Percentiles rank a stretch among this genome's conserved stretches.
These are phyloP conservation scores for Xerocomus amazonicus DNA, from an alignment of 1,284 basidiomycete species.

Conservation along the genomic window DNA sequence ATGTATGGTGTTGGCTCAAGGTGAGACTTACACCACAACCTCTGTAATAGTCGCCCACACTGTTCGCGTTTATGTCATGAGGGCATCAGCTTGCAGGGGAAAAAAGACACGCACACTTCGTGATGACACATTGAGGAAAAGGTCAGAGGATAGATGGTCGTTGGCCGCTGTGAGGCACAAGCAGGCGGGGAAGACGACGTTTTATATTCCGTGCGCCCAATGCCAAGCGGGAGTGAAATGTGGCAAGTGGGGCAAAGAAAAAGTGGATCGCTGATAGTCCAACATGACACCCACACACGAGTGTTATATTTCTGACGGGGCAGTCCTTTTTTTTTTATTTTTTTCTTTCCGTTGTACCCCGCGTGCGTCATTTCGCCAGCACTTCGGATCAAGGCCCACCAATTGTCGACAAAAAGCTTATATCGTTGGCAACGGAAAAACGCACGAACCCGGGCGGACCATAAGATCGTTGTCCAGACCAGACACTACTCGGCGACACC, in stretches of 20 bases:
- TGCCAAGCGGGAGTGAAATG: constrained; percentile 6
- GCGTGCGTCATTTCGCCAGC: constrained; percentile 27
- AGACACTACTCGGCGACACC: too few relatives aligned
- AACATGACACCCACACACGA: background rate
- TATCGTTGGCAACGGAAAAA: constrained; percentile 8
- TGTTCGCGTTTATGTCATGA: constrained; percentile 25
- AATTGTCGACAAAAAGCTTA: constrained; percentile 11
- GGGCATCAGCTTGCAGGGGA: background rate
- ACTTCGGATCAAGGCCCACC: constrained; percentile 22
- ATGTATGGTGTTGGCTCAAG: background rate
- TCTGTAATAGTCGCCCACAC: constrained; percentile 59
- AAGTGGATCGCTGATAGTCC: background rate
- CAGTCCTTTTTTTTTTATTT: constrained; percentile 1
- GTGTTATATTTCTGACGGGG: background rate
- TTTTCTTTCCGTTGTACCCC: constrained; percentile 17
- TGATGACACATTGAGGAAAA: constrained; percentile 49
- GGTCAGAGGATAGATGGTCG: background rate
- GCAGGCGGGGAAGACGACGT: background rate
- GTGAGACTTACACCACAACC: constrained; percentile 49
- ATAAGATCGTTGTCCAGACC: too few relatives aligned
- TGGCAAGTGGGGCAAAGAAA: constrained; percentile 5
- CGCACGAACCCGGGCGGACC: background rate
- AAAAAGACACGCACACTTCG: constrained; percentile 45
- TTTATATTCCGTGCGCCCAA: constrained; percentile 18
- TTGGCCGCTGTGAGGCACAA: too few relatives aligned